Conservation (phyloP, 352 stramenopile genomes). For the Lagenidium sp. region DNA sequence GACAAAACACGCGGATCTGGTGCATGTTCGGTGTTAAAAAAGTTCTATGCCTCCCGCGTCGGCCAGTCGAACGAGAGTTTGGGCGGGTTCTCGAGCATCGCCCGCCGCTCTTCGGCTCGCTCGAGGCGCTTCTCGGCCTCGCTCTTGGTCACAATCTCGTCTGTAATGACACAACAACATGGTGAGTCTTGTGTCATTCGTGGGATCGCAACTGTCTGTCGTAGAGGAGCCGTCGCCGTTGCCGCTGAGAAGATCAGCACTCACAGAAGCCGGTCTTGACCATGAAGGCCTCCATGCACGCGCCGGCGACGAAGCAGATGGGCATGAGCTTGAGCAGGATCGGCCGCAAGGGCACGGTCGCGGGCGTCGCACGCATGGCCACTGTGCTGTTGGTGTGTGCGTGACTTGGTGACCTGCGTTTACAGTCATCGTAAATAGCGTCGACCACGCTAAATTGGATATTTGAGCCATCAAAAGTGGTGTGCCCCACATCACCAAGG, state of each 20-base stretch:
- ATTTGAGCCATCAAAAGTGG: too few relatives aligned
- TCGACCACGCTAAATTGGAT: background rate
- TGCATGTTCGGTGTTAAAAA: too few relatives aligned
- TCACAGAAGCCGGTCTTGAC: constrained; percentile 86
- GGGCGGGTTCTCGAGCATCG: constrained; percentile 21
- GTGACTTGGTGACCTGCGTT: background rate
- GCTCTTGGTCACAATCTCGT: constrained; percentile 75
- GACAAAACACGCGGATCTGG: background rate
- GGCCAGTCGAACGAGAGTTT: constrained; percentile 13
- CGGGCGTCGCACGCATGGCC: constrained; percentile 1
- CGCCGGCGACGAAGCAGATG: constrained; percentile 76
- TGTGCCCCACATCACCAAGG: too few relatives aligned
- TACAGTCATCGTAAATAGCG: background rate
- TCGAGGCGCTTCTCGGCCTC: constrained; percentile 65
- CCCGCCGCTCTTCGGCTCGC: constrained; percentile 39
- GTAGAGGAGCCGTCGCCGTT: background rate
- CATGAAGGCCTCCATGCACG: constrained; percentile 85
- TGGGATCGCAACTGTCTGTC: background rate
- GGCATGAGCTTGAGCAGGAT: constrained; percentile 81
- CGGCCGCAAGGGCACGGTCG: constrained; percentile 39
- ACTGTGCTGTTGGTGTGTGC: background rate
- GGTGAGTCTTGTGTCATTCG: constrained; percentile 4
- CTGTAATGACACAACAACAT: constrained; percentile 20
- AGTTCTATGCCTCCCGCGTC: constrained; percentile 7
- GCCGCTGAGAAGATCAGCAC: constrained; percentile 6